Conservation (phyloP, 2,329 filamentous ascomycete species). For the Aspergillus bombycis region DNA sequence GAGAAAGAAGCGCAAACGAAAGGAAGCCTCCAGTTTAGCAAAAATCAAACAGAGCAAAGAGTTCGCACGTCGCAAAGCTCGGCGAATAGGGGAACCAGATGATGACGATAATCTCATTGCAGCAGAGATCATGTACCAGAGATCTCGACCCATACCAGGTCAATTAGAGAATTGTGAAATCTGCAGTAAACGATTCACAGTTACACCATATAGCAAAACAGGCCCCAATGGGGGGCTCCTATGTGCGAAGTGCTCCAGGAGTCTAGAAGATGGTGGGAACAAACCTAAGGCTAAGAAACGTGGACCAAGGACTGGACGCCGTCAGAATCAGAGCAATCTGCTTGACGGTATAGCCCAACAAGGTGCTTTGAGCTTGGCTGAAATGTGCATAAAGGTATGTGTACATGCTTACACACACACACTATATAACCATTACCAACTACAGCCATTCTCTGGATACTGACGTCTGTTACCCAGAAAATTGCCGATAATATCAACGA, state of each 20-base stretch:
- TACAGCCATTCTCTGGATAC: neutral
- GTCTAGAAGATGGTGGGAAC: slow-evolving; percentile 69
- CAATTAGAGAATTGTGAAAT: slow-evolving; percentile 87
- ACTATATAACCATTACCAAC: neutral
- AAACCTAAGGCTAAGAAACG: slow-evolving; percentile 57
- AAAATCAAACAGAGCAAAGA: slow-evolving; percentile 57
- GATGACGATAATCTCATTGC: slow-evolving; percentile 53
- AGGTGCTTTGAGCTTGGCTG: slow-evolving; percentile 49
- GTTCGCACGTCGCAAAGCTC: slow-evolving; percentile 49
- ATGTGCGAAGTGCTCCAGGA: slow-evolving; percentile 78
- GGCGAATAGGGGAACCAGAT: slow-evolving; percentile 45
- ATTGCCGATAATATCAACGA: slow-evolving; percentile 66
- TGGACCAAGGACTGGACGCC: slow-evolving; percentile 62
- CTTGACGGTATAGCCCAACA: slow-evolving; percentile 68
- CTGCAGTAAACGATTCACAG: slow-evolving; percentile 86
- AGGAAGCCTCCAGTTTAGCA: slow-evolving; percentile 49
- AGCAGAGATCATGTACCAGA: slow-evolving; percentile 59
- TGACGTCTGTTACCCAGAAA: slow-evolving; percentile 46
- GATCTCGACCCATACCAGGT: slow-evolving; percentile 66
- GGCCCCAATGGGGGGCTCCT: slow-evolving; percentile 84
- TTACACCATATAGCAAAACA: slow-evolving; percentile 83
- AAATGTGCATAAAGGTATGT: slow-evolving; percentile 61
- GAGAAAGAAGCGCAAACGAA: slow-evolving; percentile 60
- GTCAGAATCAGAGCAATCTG: slow-evolving; percentile 80
- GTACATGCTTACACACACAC: neutral